Evolutionary conservation across 495 filamentous ascomycete genomes (phyloP).

Genomic region (Penicillium nucicola): DNA sequence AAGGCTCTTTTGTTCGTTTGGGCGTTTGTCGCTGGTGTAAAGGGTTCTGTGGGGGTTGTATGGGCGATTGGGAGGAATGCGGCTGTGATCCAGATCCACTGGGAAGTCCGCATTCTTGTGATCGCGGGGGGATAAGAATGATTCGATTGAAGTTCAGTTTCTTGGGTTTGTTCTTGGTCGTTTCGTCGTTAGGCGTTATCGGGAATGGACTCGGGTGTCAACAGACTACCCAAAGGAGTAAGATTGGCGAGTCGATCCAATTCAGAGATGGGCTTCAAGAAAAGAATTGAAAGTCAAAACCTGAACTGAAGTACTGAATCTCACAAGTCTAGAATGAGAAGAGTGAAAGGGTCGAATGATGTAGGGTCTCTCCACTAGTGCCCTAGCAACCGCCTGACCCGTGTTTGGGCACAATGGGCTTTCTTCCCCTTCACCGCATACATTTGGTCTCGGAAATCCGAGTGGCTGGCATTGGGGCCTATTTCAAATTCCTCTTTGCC

Average conservation of each 20-base stretch:
- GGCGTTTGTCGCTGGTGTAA: conserved; percentile 23
- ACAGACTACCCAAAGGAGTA: conserved; percentile 41
- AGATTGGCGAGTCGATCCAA: conserved; percentile 16
- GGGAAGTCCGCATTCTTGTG: conserved; percentile 37
- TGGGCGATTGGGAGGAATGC: conserved; percentile 32
- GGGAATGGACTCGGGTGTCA: conserved; percentile 24
- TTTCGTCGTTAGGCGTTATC: conserved; percentile 7
- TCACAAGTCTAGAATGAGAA: too few species aligned
- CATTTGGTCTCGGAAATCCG: too few species aligned
- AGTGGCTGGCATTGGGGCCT: too few species aligned
- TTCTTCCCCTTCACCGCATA: too few species aligned
- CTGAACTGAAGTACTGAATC: too few species aligned
- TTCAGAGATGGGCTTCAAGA: too few species aligned
- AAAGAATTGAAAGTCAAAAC: too few species aligned
- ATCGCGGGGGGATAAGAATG: neutral
- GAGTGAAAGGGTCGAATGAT: too few species aligned
- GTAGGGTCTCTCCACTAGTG: too few species aligned
- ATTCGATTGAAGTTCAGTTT: neutral
- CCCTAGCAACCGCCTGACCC: too few species aligned
- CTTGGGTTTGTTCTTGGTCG: conserved; percentile 5
- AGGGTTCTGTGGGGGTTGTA: conserved; percentile 30
- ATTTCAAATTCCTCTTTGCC: too few species aligned
- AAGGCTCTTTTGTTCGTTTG: conserved; percentile 28
- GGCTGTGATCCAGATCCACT: conserved; percentile 38
- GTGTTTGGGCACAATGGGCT: too few species aligned